Evolutionary conservation across 2,329 filamentous ascomycete species (phyloP), one percentile per base, ranked within the genome.

Genomic region (Epichloe sp.): DNA sequence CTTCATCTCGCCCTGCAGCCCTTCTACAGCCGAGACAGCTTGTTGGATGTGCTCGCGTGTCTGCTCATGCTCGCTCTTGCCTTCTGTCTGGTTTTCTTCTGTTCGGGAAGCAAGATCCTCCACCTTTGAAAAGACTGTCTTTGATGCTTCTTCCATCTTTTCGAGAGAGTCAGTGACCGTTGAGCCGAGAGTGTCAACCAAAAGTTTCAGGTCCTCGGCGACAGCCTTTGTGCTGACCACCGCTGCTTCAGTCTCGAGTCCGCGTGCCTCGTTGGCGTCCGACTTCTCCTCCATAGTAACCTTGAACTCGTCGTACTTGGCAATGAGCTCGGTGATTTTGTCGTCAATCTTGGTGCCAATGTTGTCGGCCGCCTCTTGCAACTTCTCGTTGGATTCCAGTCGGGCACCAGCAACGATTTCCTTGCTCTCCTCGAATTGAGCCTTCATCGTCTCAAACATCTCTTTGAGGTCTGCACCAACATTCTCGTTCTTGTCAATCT

Each of bases 251-350:
- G 89, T 82, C 56, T 85, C 79, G 36, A 78, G 70, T 35, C 87
- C 82, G 52, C 86, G 83, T 56, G 86, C 83, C 58, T 91, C 88
- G 50, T 82, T 80, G 36, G 83, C 77, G 56, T 83, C 82, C 47
- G 82, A 78, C 59, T 86, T 86, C 46, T 86, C 83, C 44, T 94
- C 86, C 34, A 88, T 77, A 7, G 80, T 73, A 19, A 77, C 71
- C 61, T 94, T 86, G 55, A 90, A 83, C 54, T 93, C 88, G 51
- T 96, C 90, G 61, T 95, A 94, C 65, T 94, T 96, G 58, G 77
- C 74, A 64, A 95, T 80, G 23, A 98, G 74, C 56, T 89, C 86
- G 53, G 79, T 78, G 58, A 96, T 76, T 59, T 79, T 80, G 59
- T 82, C 79, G 37, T 82, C 80, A 44, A 84, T 69, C 63, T 80